Evolutionary conservation across 2,329 filamentous ascomycete species (phyloP).

Genomic region (Beauveria sp.): DNA sequence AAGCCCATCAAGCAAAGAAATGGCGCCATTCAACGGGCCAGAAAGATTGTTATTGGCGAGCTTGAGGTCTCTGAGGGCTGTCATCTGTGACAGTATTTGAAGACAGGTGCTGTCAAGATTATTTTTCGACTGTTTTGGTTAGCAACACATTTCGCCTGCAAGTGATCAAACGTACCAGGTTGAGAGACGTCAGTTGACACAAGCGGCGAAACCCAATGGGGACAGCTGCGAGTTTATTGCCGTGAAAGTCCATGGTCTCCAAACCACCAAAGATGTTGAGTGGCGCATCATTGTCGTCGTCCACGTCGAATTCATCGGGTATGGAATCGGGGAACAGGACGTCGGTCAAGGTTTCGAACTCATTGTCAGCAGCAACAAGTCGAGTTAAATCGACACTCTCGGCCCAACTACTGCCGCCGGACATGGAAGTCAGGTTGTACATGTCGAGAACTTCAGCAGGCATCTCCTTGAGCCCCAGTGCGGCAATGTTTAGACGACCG

Average conservation of each 20-base stretch:
- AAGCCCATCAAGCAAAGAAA: conserved; percentile 59
- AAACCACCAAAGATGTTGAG: conserved; percentile 76
- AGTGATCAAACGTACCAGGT: conserved; percentile 39
- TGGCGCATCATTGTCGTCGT: conserved; percentile 54
- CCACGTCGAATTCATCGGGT: conserved; percentile 40
- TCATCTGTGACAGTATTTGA: conserved; percentile 66
- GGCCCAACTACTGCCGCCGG: conserved; percentile 67
- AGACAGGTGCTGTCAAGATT: conserved; percentile 65
- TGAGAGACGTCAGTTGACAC: conserved; percentile 68
- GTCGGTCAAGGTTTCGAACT: conserved; percentile 67
- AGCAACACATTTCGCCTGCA: neutral
- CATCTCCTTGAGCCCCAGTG: conserved; percentile 70
- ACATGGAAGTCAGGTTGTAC: conserved; percentile 70
- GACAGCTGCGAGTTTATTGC: conserved; percentile 65
- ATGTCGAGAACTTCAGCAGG: conserved; percentile 79
- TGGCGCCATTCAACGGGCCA: conserved; percentile 56
- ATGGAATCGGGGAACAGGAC: conserved; percentile 68
- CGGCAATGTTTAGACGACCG: conserved; percentile 82
- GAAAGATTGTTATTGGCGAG: conserved; percentile 70
- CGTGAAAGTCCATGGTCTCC: conserved; percentile 77
- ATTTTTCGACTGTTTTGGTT: conserved; percentile 54
- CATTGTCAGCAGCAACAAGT: conserved; percentile 84
- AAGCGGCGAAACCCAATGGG: conserved; percentile 71
- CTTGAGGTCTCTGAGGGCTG: conserved; percentile 67
- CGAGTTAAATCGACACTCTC: conserved; percentile 82